Percentiles rank a stretch among this genome's conserved stretches.
Conservation (phyloP, 371 early-diverging fungal species). For the Dinochytrium kinnereticum region DNA sequence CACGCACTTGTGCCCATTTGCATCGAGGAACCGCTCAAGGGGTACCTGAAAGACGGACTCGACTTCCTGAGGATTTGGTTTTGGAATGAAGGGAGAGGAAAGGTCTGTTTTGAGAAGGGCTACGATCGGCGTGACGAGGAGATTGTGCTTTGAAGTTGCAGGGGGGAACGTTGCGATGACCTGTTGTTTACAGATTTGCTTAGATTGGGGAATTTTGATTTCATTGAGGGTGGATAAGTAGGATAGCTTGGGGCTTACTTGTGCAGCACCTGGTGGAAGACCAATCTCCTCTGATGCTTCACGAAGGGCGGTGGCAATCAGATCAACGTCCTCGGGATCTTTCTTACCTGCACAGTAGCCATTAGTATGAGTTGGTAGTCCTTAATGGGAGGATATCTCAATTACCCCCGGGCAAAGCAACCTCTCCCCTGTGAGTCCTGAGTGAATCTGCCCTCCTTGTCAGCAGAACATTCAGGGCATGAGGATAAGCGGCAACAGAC, state of each 20-base stretch:
- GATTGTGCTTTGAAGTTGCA: conserved; percentile 19
- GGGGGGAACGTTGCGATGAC: conserved; percentile 20
- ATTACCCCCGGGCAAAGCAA: conserved; percentile 45
- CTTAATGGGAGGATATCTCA: neutral
- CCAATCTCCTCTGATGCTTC: conserved; percentile 46
- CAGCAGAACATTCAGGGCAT: conserved; percentile 32
- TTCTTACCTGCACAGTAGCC: conserved; percentile 7
- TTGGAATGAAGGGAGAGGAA: neutral
- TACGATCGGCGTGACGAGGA: conserved; percentile 36
- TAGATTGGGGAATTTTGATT: too few relatives aligned
- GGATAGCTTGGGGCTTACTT: too few relatives aligned
- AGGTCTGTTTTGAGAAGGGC: conserved; percentile 21
- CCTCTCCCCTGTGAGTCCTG: conserved; percentile 46
- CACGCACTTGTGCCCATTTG: conserved; percentile 17
- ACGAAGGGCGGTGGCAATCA: conserved; percentile 36
- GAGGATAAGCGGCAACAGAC: neutral
- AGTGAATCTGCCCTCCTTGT: conserved; percentile 31
- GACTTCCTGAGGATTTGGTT: conserved; percentile 38
- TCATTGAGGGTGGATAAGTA: too few relatives aligned
- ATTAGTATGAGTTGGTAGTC: neutral
- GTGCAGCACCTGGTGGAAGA: conserved; percentile 20
- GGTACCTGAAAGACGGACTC: conserved; percentile 39
- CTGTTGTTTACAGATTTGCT: too few relatives aligned
- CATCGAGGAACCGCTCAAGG: conserved; percentile 27
- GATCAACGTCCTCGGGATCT: conserved; percentile 27